Base-by-base conservation (phyloP, 148 eudicot species). In the Nepenthes mirabilis region DNA sequence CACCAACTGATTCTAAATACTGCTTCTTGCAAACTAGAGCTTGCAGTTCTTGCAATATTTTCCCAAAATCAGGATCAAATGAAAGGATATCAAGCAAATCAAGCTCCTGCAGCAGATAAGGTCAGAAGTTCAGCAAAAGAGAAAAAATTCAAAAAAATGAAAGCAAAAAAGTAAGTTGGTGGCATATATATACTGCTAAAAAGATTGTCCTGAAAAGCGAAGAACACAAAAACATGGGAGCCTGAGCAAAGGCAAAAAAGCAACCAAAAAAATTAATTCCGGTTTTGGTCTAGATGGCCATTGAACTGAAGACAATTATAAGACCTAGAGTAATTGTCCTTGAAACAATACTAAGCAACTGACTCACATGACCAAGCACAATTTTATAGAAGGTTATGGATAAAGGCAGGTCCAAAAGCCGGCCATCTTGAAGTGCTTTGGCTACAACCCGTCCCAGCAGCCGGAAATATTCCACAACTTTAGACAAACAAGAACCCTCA, bases 391-490 rank as follows among this genome's bases (percentile, higher is more conserved):
- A 93, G 14, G 95, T 83, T 43, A 74, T 81, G 10, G 97, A 89
- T 69, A 94, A 69, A 9, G 96, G 84, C 34, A 94, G 68, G 69
- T 94, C 99, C 75, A 94, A 73, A 65, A 94, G 87, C 64, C 99
- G 79, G 53, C 95, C 99, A 78, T 94, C 99, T 75, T 94, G 99
- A 71, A 94, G 90, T 74, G 99, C 99, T 80, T 94, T 94, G 35
- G 99, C 99, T 82, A 86, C 84, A 37, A 94, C 95, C 61, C 97
- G 76, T 34, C 99, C 99, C 72, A 94, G 82, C 61, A 94, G 73
- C 55, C 90, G 76, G 65, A 84, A 94, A 75, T 94, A 72, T 47
- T 89, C 97, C 35, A 79, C 66, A 1, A 68, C 87, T 70, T 89
- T 84, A 35, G 61, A 70, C 51, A 93, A 77, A 65, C 73, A 82